Base-by-base conservation (phyloP, 75 land plant genomes). In the Picea glauca region DNA sequence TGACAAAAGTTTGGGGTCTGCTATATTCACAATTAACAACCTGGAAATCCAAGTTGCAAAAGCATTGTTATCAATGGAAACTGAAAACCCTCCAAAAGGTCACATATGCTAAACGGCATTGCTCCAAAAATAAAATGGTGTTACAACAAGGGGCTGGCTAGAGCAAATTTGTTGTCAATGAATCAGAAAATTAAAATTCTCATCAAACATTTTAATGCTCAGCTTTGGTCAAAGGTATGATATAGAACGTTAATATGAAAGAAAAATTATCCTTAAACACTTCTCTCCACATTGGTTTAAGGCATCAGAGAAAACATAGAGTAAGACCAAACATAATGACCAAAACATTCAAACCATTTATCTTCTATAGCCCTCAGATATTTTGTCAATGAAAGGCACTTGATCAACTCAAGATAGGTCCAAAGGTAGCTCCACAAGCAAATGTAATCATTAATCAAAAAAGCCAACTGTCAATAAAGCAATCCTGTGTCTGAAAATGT, bases 291-390 rank as follows among this genome's bases (percentile, higher is more conserved):
- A 32, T 35, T 17, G n/a, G 17, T 66, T 66, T 15, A 43, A 15
- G 43, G n/a, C n/a, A 33, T 66, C 40, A 32, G 70, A 33, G 2
- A 66, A 15, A 66, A 2, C 17, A 35, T 33, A 17, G 40, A 40
- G 54, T n/a, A 70, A 70, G 40, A 46, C 11, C 74, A 70, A 70
- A 70, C 26, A 70, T 70, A 63, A 63, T 31, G 26, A 30, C 26
- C 32, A 30, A 1, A 50, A 50, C 56, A 50, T 50, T 50, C 56
- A 50, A 50, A 50, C 56, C 56, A 50, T 50, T 11, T 20, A 68
- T 18, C n/a, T 40, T 46, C 40, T 17, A 11, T 40, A 43, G n/a
- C 35, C 38, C 12, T 40, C 23, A 2, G 32, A 43, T 7, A 21
- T 40, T 70, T 68, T 35, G 72, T 40, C 40, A n/a, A 70, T 70